These are phyloP conservation scores for Westerdykella aurantiaca DNA, from an alignment of 2,329 filamentous ascomycete species.

Conservation along the genomic window DNA sequence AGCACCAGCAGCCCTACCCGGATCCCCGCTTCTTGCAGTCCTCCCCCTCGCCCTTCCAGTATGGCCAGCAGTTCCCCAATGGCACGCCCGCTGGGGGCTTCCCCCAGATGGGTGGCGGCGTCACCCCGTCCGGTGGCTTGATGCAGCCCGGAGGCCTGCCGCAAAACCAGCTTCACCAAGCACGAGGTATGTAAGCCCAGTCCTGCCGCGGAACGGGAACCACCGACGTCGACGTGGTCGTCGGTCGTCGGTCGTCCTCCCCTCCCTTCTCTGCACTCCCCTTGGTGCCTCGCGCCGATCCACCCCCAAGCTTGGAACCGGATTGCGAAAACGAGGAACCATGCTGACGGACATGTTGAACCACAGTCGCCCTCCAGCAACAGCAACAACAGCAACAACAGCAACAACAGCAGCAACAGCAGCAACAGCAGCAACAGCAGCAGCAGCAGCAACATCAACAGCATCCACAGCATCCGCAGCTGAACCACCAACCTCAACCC, in stretches of 20 bases:
- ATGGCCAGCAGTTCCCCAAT: background rate
- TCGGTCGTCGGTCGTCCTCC: constrained; percentile 7
- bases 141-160: constrained; percentile 33
- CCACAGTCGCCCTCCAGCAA: constrained; percentile 22
- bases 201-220: background rate
- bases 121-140: constrained; percentile 21
- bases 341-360: constrained; percentile 11
- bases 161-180: constrained; percentile 32
- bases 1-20: constrained; percentile 2
- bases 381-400: constrained; percentile 6
- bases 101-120: constrained; percentile 8
- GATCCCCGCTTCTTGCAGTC: background rate
- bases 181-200: constrained; percentile 33
- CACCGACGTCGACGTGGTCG: background rate
- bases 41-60: background rate
- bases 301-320: no score
- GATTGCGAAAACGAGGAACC: background rate
- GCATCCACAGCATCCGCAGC: constrained; percentile 14
- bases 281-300: constrained; percentile 1
- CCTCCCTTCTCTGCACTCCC: constrained; percentile 6
- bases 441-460: constrained; percentile 43
- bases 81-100: background rate
- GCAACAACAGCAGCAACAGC: constrained; percentile 12
- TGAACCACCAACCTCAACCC: constrained; percentile 16
- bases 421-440: constrained; percentile 36